Evolutionary conservation across 345 rosid genomes (phyloP).

Genomic region (Populus alba): DNA sequence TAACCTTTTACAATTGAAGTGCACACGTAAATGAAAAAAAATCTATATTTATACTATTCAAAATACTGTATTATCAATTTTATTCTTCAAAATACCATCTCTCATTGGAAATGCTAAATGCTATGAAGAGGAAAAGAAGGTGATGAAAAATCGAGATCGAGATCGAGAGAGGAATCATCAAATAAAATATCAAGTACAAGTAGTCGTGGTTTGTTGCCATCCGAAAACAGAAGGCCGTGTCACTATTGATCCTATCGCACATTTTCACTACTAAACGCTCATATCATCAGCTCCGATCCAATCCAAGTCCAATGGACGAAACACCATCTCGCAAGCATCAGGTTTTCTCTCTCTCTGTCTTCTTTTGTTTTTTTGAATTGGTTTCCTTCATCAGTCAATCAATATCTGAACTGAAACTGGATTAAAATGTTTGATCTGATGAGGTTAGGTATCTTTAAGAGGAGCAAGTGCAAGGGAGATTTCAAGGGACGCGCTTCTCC

Average conservation of each 20-base stretch:
- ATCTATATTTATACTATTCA: no score
- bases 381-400: background rate
- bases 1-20: background rate
- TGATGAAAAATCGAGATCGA: background rate
- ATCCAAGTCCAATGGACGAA: slow-evolving; percentile 46
- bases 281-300: no score
- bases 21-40: background rate
- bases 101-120: no score
- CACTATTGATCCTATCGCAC: no score
- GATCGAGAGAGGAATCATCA: no score
- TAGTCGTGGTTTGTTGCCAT: no score
- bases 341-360: slow-evolving; percentile 31
- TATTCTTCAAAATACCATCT: no score
- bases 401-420: background rate
- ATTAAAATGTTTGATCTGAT: no score
- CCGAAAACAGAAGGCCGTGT: no score
- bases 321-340: slow-evolving; percentile 53
- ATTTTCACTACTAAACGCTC: no score
- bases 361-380: background rate
- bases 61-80: no score
- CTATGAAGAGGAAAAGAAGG: background rate
- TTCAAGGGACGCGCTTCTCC: slow-evolving; percentile 84
- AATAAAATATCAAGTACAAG: no score
- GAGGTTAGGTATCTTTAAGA: slow-evolving; percentile 76
- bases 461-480: slow-evolving; percentile 91